phyloP scores from a whole-genome alignment of 257 asterid species.

The Jasminum sambac region DNA sequence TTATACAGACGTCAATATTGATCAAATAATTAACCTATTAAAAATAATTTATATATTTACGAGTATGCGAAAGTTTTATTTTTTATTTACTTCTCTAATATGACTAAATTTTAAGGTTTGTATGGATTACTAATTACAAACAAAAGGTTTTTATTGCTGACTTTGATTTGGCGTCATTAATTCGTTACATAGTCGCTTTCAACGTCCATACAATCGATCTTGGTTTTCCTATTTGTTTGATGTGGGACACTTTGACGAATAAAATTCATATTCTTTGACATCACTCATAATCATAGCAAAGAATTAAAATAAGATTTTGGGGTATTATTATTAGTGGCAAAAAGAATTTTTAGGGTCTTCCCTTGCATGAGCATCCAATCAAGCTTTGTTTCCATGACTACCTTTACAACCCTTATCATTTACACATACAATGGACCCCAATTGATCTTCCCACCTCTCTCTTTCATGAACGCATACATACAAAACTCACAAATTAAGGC shows the following conservation, averaged over 20 bases:
- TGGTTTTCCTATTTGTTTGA: constrained; percentile 28
- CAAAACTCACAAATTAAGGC: background rate
- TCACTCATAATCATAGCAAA: constrained; percentile 62
- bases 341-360: constrained; percentile 14
- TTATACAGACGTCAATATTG: too few relatives aligned
- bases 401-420: constrained; percentile 47
- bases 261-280: constrained; percentile 38
- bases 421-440: constrained; percentile 39
- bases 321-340: constrained; percentile 30
- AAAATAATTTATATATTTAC: too few relatives aligned
- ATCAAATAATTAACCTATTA: too few relatives aligned
- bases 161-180: constrained; percentile 9
- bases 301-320: constrained; percentile 40
- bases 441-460: background rate
- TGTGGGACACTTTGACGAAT: constrained; percentile 30
- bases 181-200: constrained; percentile 24
- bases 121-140: too few relatives aligned
- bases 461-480: background rate
- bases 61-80: too few relatives aligned
- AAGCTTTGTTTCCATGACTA: constrained; percentile 23
- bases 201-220: constrained; percentile 15
- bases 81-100: too few relatives aligned
- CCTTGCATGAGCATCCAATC: constrained; percentile 34
- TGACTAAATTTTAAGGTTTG: too few relatives aligned
- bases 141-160: constrained; percentile 5